phyloP scores from a whole-genome alignment of 169 alveolate genomes.

The Pseudocohnilembus persalinus region DNA sequence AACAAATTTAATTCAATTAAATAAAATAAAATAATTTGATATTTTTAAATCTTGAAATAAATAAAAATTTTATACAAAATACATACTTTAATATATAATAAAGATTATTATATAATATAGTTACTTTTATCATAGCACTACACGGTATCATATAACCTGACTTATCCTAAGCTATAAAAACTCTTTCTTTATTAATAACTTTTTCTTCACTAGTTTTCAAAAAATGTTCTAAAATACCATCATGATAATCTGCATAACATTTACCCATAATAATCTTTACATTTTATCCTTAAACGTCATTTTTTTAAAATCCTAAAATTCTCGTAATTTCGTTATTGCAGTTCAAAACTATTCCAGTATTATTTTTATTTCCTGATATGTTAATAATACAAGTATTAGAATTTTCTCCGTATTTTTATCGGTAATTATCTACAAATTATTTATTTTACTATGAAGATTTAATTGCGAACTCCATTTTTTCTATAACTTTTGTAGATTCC shows the following conservation, averaged over 20 bases:
- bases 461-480: slow-evolving; percentile 32
- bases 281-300: slow-evolving; percentile 49
- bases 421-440: slow-evolving; percentile 31
- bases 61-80: too few relatives aligned
- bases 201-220: slow-evolving; percentile 56
- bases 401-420: slow-evolving; percentile 47
- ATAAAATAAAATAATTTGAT: too few relatives aligned
- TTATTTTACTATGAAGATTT: slow-evolving; percentile 31
- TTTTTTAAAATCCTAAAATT: slow-evolving; percentile 48
- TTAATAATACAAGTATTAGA: slow-evolving; percentile 41
- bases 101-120: too few relatives aligned
- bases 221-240: slow-evolving; percentile 45
- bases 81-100: too few relatives aligned
- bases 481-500: slow-evolving; percentile 31
- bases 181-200: slow-evolving; percentile 45
- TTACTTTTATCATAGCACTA: slow-evolving; percentile 47
- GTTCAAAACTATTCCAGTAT: slow-evolving; percentile 34
- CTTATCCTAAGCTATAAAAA: slow-evolving; percentile 44
- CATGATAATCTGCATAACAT: slow-evolving; percentile 54
- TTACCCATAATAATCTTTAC: slow-evolving; percentile 60
- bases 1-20: too few relatives aligned
- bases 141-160: slow-evolving; percentile 47
- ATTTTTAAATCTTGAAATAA: too few relatives aligned
- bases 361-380: slow-evolving; percentile 41
- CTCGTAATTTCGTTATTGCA: slow-evolving; percentile 38